Evolutionary conservation across 768 basidiomycete species (phyloP), one percentile per base, ranked within the genome.

Genomic region (Macrolepiota fuliginosa): DNA sequence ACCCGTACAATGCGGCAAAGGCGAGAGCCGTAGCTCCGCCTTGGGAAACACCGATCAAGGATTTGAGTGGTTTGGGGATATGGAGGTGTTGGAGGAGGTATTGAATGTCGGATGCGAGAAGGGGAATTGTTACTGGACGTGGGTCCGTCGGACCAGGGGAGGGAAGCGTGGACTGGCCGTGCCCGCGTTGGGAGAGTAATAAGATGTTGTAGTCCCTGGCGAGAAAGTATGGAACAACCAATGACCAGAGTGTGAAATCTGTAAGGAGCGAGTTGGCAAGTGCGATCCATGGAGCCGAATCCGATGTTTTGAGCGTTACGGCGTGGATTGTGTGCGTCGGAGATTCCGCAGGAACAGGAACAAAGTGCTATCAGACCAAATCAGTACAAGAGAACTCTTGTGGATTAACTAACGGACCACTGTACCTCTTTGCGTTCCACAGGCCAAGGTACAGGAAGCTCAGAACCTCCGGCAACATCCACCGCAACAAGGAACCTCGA

Each of bases 401-500:
- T 36, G 35, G n/a, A n/a, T n/a, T n/a, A n/a, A n/a, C n/a, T n/a
- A 45, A 17, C 45, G 42, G 42, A 7, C 17, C 4, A 15, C 15
- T 45, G n/a, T 62, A 80, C 81, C 71, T 82, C 81, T 60, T 75
- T 72, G 47, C 73, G 74, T 25, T 82, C 76, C 25, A 81, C 63
- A 2, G 82, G 82, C 82, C 82, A 84, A 9, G 83, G 80, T 4
- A 83, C 79, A 12, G 70, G 66, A 19, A 71, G 68, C 47, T 82
- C 78, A 0, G 79, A 76, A 64, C 79, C 71, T 9, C 86, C 85
- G 55, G 79, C 83, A 1, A 89, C 83, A 64, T 89, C 86, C 12
- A 84, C 76, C 0, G 85, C 78, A 12, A 87, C 73, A 32, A 89
- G 74, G 65, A 88, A 82, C n/a, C 88, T 77, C 19, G 86, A 87